These are phyloP conservation scores for Globisporangium yorkense DNA, from an alignment of 352 stramenopile genomes.

Conservation along the genomic window DNA sequence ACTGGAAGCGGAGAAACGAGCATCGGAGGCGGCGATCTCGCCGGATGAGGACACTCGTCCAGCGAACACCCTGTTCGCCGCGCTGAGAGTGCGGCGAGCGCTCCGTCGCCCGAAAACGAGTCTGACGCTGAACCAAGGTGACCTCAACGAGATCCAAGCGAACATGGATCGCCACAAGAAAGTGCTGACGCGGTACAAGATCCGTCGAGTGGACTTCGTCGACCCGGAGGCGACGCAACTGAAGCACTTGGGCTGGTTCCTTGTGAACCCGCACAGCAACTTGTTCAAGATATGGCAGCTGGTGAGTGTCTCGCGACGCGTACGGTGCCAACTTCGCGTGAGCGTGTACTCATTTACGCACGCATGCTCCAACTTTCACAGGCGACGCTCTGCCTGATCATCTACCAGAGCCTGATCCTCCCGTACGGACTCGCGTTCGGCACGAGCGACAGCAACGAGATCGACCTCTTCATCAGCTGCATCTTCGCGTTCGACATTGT, in stretches of 20 bases:
- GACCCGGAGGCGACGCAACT: conserved; percentile 28
- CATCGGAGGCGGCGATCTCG: background rate
- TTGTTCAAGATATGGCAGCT: conserved; percentile 77
- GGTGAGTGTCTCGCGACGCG: conserved; percentile 18
- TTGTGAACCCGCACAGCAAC: conserved; percentile 65
- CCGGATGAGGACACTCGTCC: conserved; percentile 3
- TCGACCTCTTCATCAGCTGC: conserved; percentile 57
- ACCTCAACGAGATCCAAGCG: conserved; percentile 35
- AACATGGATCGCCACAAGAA: conserved; percentile 69
- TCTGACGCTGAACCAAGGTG: background rate
- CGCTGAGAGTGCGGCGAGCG: conserved; percentile 41
- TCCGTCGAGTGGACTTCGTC: conserved; percentile 46
- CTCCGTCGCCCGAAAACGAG: conserved; percentile 33
- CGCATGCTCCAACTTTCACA: conserved; percentile 10
- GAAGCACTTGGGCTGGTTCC: conserved; percentile 35
- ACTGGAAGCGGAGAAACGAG: conserved; percentile 11
- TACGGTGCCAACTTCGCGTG: no score
- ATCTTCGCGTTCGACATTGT: conserved; percentile 69
- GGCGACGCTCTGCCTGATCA: conserved; percentile 63
- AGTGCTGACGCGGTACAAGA: conserved; percentile 70
- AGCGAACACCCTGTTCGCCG: conserved; percentile 54
- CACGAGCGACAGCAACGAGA: conserved; percentile 31
- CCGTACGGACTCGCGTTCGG: conserved; percentile 63
- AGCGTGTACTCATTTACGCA: conserved; percentile 7
- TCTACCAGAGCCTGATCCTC: conserved; percentile 74